These are phyloP conservation scores for Globisporangium ultimum DNA, from an alignment of 352 stramenopile genomes.

Conservation along the genomic window DNA sequence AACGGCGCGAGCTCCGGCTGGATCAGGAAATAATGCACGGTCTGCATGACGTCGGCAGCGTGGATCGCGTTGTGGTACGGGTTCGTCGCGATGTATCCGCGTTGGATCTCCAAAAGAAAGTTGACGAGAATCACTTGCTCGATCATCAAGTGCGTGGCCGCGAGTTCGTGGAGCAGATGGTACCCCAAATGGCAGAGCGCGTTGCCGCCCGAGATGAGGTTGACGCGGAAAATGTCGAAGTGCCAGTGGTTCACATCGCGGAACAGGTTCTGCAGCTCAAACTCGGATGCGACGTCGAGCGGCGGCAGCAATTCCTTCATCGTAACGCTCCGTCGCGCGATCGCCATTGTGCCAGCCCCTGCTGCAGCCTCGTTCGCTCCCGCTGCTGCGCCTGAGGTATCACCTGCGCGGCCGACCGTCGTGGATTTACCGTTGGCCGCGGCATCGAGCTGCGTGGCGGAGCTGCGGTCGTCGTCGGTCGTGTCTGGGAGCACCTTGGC, in stretches of 20 bases:
- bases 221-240: conserved; percentile 79
- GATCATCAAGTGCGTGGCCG: conserved; percentile 57
- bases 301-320: conserved; percentile 64
- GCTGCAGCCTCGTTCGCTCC: conserved; percentile 5
- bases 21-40: conserved; percentile 81
- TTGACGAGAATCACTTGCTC: conserved; percentile 58
- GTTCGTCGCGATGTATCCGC: conserved; percentile 76
- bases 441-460: not conserved
- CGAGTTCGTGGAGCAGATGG: conserved; percentile 64
- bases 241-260: conserved; percentile 48
- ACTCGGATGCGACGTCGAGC: conserved; percentile 56
- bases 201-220: conserved; percentile 66
- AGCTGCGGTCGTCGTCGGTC: conserved; percentile 23
- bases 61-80: conserved; percentile 91
- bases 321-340: conserved; percentile 28
- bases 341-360: not conserved
- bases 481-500: conserved; percentile 55
- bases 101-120: conserved; percentile 83
- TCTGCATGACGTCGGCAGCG: conserved; percentile 88
- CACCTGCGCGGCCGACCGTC: not conserved
- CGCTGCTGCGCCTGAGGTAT: conserved; percentile 6
- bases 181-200: conserved; percentile 75
- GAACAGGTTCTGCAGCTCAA: conserved; percentile 71
- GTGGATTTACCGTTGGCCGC: conserved; percentile 5
- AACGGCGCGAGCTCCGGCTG: conserved; percentile 71